Base-by-base conservation (phyloP, 148 eudicot species). In the Cornus controversa region DNA sequence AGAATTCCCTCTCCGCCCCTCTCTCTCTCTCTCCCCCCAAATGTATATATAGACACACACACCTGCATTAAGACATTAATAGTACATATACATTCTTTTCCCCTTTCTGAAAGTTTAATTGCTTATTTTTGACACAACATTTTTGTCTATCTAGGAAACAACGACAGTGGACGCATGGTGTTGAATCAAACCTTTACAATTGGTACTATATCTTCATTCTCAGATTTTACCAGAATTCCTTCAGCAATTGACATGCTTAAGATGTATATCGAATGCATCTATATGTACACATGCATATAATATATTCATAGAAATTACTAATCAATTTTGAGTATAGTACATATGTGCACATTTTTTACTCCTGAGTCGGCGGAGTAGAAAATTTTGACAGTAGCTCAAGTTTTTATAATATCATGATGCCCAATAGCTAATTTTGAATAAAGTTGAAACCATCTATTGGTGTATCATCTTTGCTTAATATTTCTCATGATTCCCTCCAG, bases 181-280 rank as follows among this genome's bases (percentile, higher is more conserved):
- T 79, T 93, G 84, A 89, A 96, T 77, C 98, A 96, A 79, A 96
- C 99, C 60, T 96, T 96, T 79, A 96, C 99, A 8, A 92, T 96
- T 34, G 99, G 99, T 96, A 90, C 75, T 81, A n/a, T 60, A 74
- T 77, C 27, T 50, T 70, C 28, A 20, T 63, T 64, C 71, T 74
- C 45, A 10, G 26, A 42, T 20, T 6, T 66, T 66, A 20, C 70
- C 16, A 54, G 23, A 40, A 66, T 70, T 70, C 10, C 42, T 20
- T 63, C 36, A 42, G 16, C 67, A 28, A 27, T 23, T 42, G 25
- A 27, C 63, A 20, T 67, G 26, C 25, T 68, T 36, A 26, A 34
- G 11, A 24, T 36, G 7, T 74, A 15, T 53, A 62, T 34, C 31
- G 27, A 62, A 29, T 34, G 50, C 29, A 72, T 28, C 29, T 57